phyloP scores from a whole-genome alignment of 2,329 filamentous ascomycete species.

The Botryotinia calthae region DNA sequence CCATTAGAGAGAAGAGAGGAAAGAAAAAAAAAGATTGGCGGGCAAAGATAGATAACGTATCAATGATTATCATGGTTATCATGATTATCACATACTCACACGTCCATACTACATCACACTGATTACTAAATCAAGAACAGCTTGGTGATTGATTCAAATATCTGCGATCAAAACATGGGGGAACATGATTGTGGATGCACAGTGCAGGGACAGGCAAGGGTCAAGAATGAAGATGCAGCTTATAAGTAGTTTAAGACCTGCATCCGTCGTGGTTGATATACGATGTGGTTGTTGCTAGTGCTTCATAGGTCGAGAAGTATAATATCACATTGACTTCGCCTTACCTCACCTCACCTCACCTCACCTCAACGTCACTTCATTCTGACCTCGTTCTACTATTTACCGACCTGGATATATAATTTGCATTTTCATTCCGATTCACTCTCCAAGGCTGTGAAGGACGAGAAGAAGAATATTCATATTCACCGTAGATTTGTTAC shows the following conservation, averaged over 20 bases:
- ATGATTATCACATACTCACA: neutral
- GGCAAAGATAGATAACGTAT: constrained; percentile 1
- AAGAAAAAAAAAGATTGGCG: neutral
- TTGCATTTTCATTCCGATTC: neutral
- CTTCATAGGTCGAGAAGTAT: neutral
- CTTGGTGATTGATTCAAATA: neutral
- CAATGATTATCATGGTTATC: neutral
- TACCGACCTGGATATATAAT: too few relatives aligned
- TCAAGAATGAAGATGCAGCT: neutral
- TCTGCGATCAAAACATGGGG: neutral
- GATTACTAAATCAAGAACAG: neutral
- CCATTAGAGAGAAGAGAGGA: neutral
- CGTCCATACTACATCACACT: neutral
- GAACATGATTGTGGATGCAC: neutral
- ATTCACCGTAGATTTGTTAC: neutral
- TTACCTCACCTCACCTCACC: neutral
- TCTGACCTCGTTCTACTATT: neutral
- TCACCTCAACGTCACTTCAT: neutral
- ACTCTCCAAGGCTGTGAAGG: neutral
- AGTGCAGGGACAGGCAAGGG: neutral
- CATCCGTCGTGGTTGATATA: neutral
- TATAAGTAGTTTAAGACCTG: neutral
- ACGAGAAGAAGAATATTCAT: neutral
- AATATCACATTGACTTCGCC: neutral
- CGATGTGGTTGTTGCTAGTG: neutral